A percentile compares a stretch with the other conserved stretches of the same genome.
These are phyloP conservation scores for Elsinoe necatrix DNA, from an alignment of 2,329 filamentous ascomycete genomes.

Conservation along the genomic window DNA sequence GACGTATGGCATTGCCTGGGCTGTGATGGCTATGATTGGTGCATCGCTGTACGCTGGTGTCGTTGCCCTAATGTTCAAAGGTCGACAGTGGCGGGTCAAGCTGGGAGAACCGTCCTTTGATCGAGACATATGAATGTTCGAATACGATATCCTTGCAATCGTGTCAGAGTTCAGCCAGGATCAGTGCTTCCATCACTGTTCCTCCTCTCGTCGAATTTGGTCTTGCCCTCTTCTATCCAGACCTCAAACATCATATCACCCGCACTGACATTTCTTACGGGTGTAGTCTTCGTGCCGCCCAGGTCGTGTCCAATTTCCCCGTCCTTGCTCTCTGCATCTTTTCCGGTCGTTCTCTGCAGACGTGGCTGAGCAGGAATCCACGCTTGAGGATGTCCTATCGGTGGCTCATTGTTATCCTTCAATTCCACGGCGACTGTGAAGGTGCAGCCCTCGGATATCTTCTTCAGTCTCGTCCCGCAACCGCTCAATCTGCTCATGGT, in stretches of 20 bases:
- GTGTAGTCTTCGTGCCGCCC: slow-evolving; percentile 40
- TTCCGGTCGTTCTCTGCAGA: slow-evolving; percentile 27
- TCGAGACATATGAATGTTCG: slow-evolving; percentile 14
- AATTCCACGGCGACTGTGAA: slow-evolving; percentile 72
- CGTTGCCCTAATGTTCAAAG: slow-evolving; percentile 16
- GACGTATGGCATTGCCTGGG: slow-evolving; percentile 19
- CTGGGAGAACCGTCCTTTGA: slow-evolving; percentile 16
- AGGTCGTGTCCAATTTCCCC: background rate
- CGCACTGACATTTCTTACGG: slow-evolving; percentile 54
- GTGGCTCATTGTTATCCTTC: slow-evolving; percentile 48
- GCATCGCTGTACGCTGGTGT: slow-evolving; percentile 13
- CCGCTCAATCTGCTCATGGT: slow-evolving; percentile 56
- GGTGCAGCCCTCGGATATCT: slow-evolving; percentile 57
- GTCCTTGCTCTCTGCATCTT: background rate
- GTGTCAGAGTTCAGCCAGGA: background rate
- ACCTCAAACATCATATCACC: slow-evolving; percentile 60
- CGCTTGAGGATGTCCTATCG: slow-evolving; percentile 43
- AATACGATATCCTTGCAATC: background rate
- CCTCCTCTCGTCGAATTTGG: slow-evolving; percentile 32
- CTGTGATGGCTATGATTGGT: slow-evolving; percentile 19
- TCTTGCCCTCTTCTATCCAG: slow-evolving; percentile 59
- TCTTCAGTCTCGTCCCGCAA: slow-evolving; percentile 48
- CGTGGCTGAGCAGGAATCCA: slow-evolving; percentile 54
- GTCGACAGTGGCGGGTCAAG: slow-evolving; percentile 15
- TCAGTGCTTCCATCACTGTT: background rate